phyloP scores from a whole-genome alignment of 805 yeast species.

The Yarrowia sp. region DNA sequence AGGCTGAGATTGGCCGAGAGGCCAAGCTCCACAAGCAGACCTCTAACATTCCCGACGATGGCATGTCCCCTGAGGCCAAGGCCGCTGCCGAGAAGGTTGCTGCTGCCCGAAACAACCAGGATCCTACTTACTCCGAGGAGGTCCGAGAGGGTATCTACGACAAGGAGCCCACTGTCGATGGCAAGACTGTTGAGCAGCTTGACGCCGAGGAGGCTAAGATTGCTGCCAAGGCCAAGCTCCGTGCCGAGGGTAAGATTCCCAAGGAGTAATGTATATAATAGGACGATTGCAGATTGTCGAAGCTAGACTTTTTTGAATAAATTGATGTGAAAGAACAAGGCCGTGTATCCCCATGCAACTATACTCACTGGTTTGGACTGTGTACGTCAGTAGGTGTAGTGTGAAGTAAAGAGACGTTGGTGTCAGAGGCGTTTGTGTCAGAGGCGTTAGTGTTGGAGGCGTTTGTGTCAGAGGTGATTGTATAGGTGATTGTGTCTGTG shows the following conservation, averaged over 20 bases:
- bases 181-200: constrained; percentile 17
- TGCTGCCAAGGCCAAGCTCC: constrained; percentile 5
- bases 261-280: constrained; percentile 23
- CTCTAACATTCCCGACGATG: not conserved
- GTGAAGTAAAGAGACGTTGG: too few relatives aligned
- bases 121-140: constrained; percentile 20
- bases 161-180: constrained; percentile 23
- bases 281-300: not conserved
- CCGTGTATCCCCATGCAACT: too few relatives aligned
- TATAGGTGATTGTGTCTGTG: too few relatives aligned
- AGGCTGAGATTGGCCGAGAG: constrained; percentile 1
- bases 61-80: constrained; percentile 15
- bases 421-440: too few relatives aligned
- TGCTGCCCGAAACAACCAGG: constrained; percentile 3
- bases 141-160: not conserved
- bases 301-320: not conserved
- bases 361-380: too few relatives aligned
- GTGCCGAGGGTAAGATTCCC: constrained; percentile 7
- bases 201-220: constrained; percentile 18
- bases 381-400: too few relatives aligned
- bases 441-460: too few relatives aligned
- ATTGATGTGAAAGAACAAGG: not conserved
- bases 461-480: too few relatives aligned
- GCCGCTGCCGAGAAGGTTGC: constrained; percentile 19
- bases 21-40: not conserved